phyloP scores from a whole-genome alignment of 2,329 filamentous ascomycete species.

The Aspergillus glaucus region DNA sequence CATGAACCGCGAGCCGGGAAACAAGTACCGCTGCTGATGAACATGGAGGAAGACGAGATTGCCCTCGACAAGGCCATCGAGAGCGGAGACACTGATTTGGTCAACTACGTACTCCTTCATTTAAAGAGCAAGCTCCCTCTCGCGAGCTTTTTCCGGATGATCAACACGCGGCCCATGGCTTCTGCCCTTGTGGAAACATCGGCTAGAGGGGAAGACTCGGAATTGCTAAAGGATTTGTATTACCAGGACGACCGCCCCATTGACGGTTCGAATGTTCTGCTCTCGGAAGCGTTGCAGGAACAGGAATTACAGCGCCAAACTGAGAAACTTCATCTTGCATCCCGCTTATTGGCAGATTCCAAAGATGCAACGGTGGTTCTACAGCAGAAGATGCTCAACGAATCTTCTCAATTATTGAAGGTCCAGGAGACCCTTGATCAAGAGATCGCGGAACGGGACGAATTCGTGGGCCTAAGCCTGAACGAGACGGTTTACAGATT shows the following conservation, averaged over 20 bases:
- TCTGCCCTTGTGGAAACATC: slow-evolving; percentile 84
- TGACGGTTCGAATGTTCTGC: slow-evolving; percentile 80
- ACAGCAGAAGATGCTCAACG: slow-evolving; percentile 69
- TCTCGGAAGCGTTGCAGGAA: slow-evolving; percentile 75
- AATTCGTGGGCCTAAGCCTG: slow-evolving; percentile 75
- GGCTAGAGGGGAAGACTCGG: slow-evolving; percentile 69
- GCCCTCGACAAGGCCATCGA: slow-evolving; percentile 95
- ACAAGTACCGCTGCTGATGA: slow-evolving; percentile 86
- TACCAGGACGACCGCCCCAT: slow-evolving; percentile 92
- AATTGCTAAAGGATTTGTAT: slow-evolving; percentile 87
- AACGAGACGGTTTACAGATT: slow-evolving; percentile 92
- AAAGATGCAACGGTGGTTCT: slow-evolving; percentile 63
- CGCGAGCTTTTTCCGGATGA: slow-evolving; percentile 84
- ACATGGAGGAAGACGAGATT: slow-evolving; percentile 92
- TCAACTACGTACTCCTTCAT: slow-evolving; percentile 81
- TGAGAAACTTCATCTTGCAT: slow-evolving; percentile 84
- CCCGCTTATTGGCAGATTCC: slow-evolving; percentile 74
- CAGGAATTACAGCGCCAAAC: slow-evolving; percentile 61
- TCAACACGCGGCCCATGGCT: slow-evolving; percentile 78
- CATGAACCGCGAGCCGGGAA: slow-evolving; percentile 92
- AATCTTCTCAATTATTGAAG: slow-evolving; percentile 72
- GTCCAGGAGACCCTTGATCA: slow-evolving; percentile 82
- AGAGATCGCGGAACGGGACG: slow-evolving; percentile 58
- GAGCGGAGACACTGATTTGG: slow-evolving; percentile 86
- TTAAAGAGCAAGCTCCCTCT: slow-evolving; percentile 86